phyloP scores from a whole-genome alignment of 1,284 basidiomycete genomes.

The Ceratobasidium sp. region DNA sequence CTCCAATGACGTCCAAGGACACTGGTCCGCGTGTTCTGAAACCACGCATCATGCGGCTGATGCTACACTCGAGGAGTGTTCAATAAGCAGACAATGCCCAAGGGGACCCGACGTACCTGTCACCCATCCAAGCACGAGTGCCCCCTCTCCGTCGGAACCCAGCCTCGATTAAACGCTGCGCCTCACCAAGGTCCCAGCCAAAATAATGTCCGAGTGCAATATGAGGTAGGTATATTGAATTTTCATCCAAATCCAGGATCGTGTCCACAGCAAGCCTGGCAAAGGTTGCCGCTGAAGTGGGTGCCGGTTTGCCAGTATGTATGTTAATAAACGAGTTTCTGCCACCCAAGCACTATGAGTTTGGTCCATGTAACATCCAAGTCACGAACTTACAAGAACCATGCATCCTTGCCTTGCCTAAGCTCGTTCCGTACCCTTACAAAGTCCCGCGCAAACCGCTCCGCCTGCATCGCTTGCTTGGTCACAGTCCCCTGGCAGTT shows the following conservation, averaged over 20 bases:
- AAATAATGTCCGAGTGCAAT: conserved; percentile 42
- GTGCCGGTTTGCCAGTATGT: conserved; percentile 35
- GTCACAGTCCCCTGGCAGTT: conserved; percentile 35
- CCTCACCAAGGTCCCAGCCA: conserved; percentile 33
- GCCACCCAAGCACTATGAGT: neutral
- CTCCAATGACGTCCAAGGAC: conserved; percentile 27
- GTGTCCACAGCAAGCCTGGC: conserved; percentile 32
- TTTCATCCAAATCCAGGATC: conserved; percentile 35
- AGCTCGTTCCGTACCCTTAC: conserved; percentile 23
- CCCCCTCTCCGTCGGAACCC: conserved; percentile 30
- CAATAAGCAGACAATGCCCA: neutral
- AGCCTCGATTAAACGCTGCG: conserved; percentile 36
- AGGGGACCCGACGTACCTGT: conserved; percentile 4
- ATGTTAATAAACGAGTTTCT: conserved; percentile 36
- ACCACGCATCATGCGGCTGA: conserved; percentile 35
- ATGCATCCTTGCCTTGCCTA: conserved; percentile 23
- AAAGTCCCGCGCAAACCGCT: conserved; percentile 35
- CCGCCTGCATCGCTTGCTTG: conserved; percentile 26
- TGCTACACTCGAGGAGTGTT: neutral
- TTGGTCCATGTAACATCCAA: neutral
- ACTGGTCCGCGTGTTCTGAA: conserved; percentile 15
- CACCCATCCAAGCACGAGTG: conserved; percentile 43
- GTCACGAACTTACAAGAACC: conserved; percentile 26
- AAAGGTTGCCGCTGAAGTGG: conserved; percentile 14
- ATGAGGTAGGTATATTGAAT: conserved; percentile 11